Conservation (phyloP, 2,329 filamentous ascomycete genomes). For the Microthyrium microscopicum region DNA sequence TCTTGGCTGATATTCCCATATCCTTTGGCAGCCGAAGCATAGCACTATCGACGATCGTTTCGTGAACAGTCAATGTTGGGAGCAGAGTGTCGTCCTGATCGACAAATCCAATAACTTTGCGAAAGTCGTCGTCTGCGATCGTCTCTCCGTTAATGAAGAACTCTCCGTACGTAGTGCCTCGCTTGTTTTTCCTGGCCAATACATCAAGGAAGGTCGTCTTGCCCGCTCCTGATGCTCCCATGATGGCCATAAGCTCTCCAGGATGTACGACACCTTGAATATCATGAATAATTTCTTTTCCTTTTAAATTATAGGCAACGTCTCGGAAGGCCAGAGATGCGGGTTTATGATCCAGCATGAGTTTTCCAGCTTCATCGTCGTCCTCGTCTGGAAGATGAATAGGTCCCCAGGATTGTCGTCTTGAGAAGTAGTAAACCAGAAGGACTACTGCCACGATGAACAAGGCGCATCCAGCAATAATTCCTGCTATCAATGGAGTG, state of each 20-base stretch:
- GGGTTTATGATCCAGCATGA: constrained; percentile 84
- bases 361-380: constrained; percentile 66
- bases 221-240: constrained; percentile 93
- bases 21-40: constrained; percentile 78
- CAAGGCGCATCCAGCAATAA: constrained; percentile 72
- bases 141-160: constrained; percentile 92
- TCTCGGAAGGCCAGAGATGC: constrained; percentile 78
- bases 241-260: constrained; percentile 92
- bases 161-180: constrained; percentile 58
- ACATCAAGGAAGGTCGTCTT: constrained; percentile 98
- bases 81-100: constrained; percentile 98
- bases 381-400: constrained; percentile 79
- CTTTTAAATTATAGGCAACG: constrained; percentile 72
- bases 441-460: constrained; percentile 82
- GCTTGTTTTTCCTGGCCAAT: constrained; percentile 90
- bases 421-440: constrained; percentile 71
- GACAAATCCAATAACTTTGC: constrained; percentile 86
- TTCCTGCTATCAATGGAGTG: constrained; percentile 82
- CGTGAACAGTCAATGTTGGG: constrained; percentile 87
- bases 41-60: constrained; percentile 91
- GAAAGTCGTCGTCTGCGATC: constrained; percentile 69
- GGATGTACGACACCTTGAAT: constrained; percentile 80
- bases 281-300: constrained; percentile 64
- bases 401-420: constrained; percentile 51
- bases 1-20: constrained; percentile 77